Conservation (phyloP, 2,329 filamentous ascomycete genomes). For the Hypoxylon sp. region DNA sequence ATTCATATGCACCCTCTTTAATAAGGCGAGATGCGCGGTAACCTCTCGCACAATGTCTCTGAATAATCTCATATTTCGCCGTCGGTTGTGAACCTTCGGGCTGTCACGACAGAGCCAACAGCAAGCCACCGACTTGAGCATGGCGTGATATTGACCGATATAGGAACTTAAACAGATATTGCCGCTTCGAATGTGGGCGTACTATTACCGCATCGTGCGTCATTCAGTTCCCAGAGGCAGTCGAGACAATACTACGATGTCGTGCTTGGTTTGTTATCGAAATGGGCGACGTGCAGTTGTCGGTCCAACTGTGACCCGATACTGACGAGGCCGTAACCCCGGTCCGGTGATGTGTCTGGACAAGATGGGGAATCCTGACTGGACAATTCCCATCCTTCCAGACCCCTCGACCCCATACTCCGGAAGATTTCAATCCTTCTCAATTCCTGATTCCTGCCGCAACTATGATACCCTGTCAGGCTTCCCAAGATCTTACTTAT, state of each 20-base stretch:
- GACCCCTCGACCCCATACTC: slow-evolving; percentile 31
- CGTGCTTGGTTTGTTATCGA: slow-evolving; percentile 23
- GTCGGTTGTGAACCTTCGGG: slow-evolving; percentile 10
- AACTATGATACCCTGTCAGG: slow-evolving; percentile 25
- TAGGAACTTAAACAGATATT: slow-evolving; percentile 9
- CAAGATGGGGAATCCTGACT: slow-evolving; percentile 15
- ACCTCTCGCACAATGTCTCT: slow-evolving; percentile 27
- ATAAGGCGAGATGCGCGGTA: slow-evolving; percentile 17
- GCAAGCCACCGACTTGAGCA: slow-evolving; percentile 24
- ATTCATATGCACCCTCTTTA: slow-evolving; percentile 32
- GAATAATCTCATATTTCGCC: slow-evolving; percentile 16
- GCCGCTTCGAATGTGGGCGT: slow-evolving; percentile 17
- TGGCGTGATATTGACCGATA: slow-evolving; percentile 16
- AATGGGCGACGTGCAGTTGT: neutral
- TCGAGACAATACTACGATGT: slow-evolving; percentile 30
- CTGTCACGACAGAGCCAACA: neutral
- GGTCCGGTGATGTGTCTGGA: slow-evolving; percentile 24
- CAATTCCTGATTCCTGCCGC: slow-evolving; percentile 36
- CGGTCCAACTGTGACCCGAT: slow-evolving; percentile 37
- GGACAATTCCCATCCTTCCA: slow-evolving; percentile 16
- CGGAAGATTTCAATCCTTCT: slow-evolving; percentile 33
- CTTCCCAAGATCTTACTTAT: slow-evolving; percentile 32
- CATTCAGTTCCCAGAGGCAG: slow-evolving; percentile 28
- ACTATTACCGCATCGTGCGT: slow-evolving; percentile 19
- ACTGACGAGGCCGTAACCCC: slow-evolving; percentile 19